A percentile compares a stretch with the other conserved stretches of the same genome.
phyloP scores from a whole-genome alignment of 805 yeast species.

The Candida silvicultrix region DNA sequence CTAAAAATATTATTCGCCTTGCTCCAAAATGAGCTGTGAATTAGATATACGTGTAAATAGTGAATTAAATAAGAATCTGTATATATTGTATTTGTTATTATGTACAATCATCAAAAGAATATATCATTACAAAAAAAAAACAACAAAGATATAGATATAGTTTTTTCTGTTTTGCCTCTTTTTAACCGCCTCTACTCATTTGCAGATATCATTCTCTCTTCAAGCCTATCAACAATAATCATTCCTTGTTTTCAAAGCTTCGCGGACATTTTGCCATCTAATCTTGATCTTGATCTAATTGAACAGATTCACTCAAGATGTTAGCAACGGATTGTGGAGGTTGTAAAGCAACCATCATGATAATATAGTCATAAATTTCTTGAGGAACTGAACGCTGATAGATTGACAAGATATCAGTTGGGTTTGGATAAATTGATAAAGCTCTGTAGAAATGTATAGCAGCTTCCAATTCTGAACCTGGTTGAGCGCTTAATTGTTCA shows the following conservation, averaged over 20 bases:
- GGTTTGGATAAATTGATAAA: conserved; percentile 87
- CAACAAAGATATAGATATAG: too few species aligned
- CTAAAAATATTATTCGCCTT: conserved; percentile 29
- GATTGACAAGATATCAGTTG: conserved; percentile 82
- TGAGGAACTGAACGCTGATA: conserved; percentile 87
- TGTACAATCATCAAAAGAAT: neutral
- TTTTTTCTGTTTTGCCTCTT: too few species aligned
- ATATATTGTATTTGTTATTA: neutral
- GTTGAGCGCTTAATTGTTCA: conserved; percentile 66
- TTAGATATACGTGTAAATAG: conserved; percentile 2
- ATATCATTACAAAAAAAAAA: neutral
- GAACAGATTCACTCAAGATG: conserved; percentile 34
- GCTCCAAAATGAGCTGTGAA: conserved; percentile 23
- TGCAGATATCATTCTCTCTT: too few species aligned
- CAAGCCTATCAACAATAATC: neutral
- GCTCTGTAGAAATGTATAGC: conserved; percentile 94
- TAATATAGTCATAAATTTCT: conserved; percentile 73
- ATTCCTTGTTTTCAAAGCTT: neutral
- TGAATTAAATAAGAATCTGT: neutral
- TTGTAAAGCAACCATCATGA: conserved; percentile 82
- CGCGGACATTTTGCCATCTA: conserved; percentile 1
- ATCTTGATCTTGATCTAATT: conserved; percentile 21
- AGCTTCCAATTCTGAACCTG: conserved; percentile 70
- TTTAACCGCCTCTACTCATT: neutral
- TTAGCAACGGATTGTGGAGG: conserved; percentile 80